Evolutionary conservation across 768 basidiomycete genomes (phyloP).

Genomic region (Gloeophyllum trabeum): DNA sequence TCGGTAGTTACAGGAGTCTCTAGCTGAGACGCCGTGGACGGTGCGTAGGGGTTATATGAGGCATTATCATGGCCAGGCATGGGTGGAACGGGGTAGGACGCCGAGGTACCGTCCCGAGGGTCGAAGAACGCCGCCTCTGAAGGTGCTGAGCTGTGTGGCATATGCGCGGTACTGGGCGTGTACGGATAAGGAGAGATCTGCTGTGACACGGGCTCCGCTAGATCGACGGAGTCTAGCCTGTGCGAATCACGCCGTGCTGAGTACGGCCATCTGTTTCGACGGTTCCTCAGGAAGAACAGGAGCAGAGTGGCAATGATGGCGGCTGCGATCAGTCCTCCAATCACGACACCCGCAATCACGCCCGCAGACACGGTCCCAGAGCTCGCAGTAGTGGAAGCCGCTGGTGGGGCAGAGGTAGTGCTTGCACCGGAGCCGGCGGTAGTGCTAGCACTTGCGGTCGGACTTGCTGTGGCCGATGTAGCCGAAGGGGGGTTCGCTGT

Average conservation of each 20-base stretch:
- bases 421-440: conserved; percentile 6
- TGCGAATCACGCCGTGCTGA: neutral
- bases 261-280: conserved; percentile 7
- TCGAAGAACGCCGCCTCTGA: too few species aligned
- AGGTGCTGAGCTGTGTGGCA: neutral
- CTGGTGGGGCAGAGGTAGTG: conserved; percentile 8
- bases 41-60: neutral
- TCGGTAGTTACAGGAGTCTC: neutral
- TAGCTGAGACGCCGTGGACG: neutral
- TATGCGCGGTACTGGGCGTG: neutral
- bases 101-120: too few species aligned
- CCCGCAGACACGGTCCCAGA: conserved; percentile 26
- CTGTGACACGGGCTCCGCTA: neutral
- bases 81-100: neutral
- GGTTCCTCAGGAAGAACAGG: conserved; percentile 34
- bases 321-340: conserved; percentile 41
- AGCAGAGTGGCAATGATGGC: conserved; percentile 39
- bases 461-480: conserved; percentile 10
- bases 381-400: conserved; percentile 10
- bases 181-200: neutral
- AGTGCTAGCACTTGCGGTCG: conserved; percentile 15
- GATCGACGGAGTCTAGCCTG: neutral
- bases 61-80: neutral
- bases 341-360: conserved; percentile 19
- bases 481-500: conserved; percentile 14